Percentiles rank a stretch among this genome's conserved stretches.
phyloP scores from a whole-genome alignment of 2,329 filamentous ascomycete genomes.

The Tricladium varicosporioides region DNA sequence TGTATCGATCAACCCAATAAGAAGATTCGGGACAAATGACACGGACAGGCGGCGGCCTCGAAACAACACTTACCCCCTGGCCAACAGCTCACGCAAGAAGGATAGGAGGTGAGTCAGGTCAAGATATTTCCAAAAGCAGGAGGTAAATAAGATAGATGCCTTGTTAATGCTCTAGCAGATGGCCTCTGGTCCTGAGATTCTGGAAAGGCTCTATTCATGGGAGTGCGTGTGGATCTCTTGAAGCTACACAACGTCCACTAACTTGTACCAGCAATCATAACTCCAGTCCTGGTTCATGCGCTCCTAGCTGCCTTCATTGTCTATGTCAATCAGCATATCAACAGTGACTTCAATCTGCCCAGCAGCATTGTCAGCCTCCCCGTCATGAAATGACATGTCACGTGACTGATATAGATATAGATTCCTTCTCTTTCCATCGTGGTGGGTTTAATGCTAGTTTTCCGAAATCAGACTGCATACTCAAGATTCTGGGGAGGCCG shows the following conservation, averaged over 20 bases:
- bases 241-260: background rate
- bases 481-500: slow-evolving; percentile 54
- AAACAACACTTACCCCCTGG: slow-evolving; percentile 25
- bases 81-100: slow-evolving; percentile 30
- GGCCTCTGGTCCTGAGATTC: slow-evolving; percentile 63
- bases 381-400: background rate
- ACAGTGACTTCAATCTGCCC: slow-evolving; percentile 52
- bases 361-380: slow-evolving; percentile 49
- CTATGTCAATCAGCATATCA: slow-evolving; percentile 52
- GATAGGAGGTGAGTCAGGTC: slow-evolving; percentile 26
- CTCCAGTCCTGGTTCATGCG: slow-evolving; percentile 56
- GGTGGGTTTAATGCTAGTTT: slow-evolving; percentile 66
- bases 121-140: background rate
- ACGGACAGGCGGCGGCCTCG: slow-evolving; percentile 11
- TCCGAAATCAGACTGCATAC: slow-evolving; percentile 56
- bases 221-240: slow-evolving; percentile 18
- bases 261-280: slow-evolving; percentile 43
- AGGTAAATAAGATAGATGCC: background rate
- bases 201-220: slow-evolving; percentile 62
- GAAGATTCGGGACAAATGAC: slow-evolving; percentile 15
- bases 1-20: slow-evolving; percentile 24
- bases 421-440: slow-evolving; percentile 63
- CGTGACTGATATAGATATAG: slow-evolving; percentile 29
- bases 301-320: slow-evolving; percentile 57
- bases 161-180: slow-evolving; percentile 39